Evolutionary conservation across 179 eudicot genomes (phyloP).

Genomic region (Gypsophila paniculata): DNA sequence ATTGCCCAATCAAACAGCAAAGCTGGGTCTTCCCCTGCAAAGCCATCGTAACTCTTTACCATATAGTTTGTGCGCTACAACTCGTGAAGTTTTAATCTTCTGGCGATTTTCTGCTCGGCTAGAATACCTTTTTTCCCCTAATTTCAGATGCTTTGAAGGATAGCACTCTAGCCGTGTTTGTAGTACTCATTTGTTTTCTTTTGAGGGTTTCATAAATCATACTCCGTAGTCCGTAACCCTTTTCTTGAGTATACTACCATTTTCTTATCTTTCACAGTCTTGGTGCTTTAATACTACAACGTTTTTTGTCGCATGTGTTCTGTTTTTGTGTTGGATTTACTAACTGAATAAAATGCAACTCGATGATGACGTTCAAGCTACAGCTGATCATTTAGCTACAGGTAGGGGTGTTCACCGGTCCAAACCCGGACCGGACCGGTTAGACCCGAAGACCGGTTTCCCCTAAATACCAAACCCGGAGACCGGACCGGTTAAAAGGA

Average conservation of each 20-base stretch:
- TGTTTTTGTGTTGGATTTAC: not conserved
- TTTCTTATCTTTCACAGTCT: not conserved
- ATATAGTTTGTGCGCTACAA: not conserved
- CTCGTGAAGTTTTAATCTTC: not conserved
- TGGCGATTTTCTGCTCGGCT: slow-evolving; percentile 3
- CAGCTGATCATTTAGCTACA: not conserved
- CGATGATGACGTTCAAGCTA: not conserved
- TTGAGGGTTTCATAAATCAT: not conserved
- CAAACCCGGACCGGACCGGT: too few species aligned
- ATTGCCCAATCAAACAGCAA: slow-evolving; percentile 27
- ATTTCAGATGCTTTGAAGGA: slow-evolving; percentile 14
- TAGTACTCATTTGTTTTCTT: slow-evolving; percentile 7
- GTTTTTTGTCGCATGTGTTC: not conserved
- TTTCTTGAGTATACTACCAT: not conserved
- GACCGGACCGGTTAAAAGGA: too few species aligned
- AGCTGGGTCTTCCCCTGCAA: slow-evolving; percentile 29
- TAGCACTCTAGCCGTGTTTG: not conserved
- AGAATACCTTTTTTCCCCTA: slow-evolving; percentile 3
- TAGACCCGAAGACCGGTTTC: too few species aligned
- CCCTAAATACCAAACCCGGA: too few species aligned
- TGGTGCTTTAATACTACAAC: too few species aligned
- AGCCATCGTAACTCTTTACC: slow-evolving; percentile 28
- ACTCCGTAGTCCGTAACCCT: not conserved
- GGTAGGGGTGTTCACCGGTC: too few species aligned
- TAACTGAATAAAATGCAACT: not conserved